Evolutionary conservation across 2,329 filamentous ascomycete genomes (phyloP).

Genomic region (Hypoxylon sp.): DNA sequence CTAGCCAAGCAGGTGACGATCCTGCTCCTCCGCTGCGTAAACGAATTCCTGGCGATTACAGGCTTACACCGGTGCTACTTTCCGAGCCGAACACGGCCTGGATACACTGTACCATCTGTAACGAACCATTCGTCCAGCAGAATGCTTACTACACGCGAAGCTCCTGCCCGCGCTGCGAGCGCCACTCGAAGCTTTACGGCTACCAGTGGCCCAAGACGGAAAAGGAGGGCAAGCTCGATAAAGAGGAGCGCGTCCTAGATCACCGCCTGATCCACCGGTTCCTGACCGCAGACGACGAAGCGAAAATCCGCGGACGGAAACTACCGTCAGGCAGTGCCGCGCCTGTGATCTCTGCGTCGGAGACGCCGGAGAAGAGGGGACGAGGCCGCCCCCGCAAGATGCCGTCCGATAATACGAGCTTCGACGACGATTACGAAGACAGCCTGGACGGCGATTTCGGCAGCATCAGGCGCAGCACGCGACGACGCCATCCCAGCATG

Average conservation of each 20-base stretch:
- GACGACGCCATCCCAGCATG: conserved; percentile 40
- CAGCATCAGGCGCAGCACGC: conserved; percentile 37
- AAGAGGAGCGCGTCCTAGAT: conserved; percentile 78
- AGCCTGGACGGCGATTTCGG: conserved; percentile 31
- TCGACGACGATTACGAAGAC: conserved; percentile 19
- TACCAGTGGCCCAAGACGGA: conserved; percentile 97
- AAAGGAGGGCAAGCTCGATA: conserved; percentile 78
- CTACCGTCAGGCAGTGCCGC: conserved; percentile 20
- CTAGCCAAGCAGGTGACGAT: conserved; percentile 45
- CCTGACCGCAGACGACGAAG: conserved; percentile 76
- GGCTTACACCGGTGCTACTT: conserved; percentile 80
- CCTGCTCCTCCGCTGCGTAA: conserved; percentile 26
- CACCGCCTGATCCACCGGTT: conserved; percentile 91
- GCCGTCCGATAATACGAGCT: conserved; percentile 11
- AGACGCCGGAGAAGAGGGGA: conserved; percentile 38
- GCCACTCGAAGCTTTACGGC: conserved; percentile 95
- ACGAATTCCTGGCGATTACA: conserved; percentile 82
- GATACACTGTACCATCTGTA: conserved; percentile 90
- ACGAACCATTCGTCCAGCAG: conserved; percentile 83
- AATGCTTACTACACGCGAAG: conserved; percentile 89
- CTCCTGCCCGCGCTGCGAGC: conserved; percentile 91
- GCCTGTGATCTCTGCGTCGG: conserved; percentile 6
- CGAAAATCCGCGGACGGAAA: conserved; percentile 60
- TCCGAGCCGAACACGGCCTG: conserved; percentile 81
- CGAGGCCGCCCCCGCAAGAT: conserved; percentile 44